Evolutionary conservation across 1,139 yeast species (phyloP), one percentile per base, ranked within the genome.

Genomic region (Taiozyma sp.): DNA sequence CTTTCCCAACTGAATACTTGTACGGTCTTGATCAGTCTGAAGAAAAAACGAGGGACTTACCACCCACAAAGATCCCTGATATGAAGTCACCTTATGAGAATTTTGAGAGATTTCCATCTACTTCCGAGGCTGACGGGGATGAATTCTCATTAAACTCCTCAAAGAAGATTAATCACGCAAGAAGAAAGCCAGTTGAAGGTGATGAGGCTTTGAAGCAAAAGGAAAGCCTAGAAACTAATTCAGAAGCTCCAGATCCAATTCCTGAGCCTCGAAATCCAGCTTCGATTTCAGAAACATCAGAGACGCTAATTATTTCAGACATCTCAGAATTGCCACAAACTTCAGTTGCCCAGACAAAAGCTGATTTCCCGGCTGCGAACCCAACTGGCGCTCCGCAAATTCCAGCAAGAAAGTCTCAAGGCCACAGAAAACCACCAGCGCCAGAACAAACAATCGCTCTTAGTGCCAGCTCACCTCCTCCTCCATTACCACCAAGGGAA

Each of bases 1-100:
- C 57, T 4, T 62, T 63, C 50, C 66, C 65, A 7, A 54, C 60
- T 2, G 65, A 62, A 43, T 59, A 51, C 47, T 22, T 62, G 45
- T 56, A 52, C 44, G 62, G 58, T 1, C 4, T 57, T 13, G 54
- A 54, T n/a, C 61, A 56, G 29, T 28, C 39, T 8, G 57, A 53
- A 8, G 23, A 34, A 5, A 46, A 36, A 3, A 43, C 54, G 4
- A 60, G 56, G 29, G 53, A 54, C 29, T 40, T 49, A 2, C 54
- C 55, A 14, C 63, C 67, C 2, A 16, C 58, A 4, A 57, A 57
- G 41, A 55, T 58, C 3, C 59, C 67, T 12, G 66, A 60, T 7
- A 64, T 65, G 67, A 54, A 50, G 28, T 55, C 60, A 1, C 64
- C 64, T 24, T 58, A 56, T 43, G 45, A 14, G 10, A 53, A 4